Conservation (phyloP, 192 early-diverging fungal species). For the Umbelopsis vinacea region DNA sequence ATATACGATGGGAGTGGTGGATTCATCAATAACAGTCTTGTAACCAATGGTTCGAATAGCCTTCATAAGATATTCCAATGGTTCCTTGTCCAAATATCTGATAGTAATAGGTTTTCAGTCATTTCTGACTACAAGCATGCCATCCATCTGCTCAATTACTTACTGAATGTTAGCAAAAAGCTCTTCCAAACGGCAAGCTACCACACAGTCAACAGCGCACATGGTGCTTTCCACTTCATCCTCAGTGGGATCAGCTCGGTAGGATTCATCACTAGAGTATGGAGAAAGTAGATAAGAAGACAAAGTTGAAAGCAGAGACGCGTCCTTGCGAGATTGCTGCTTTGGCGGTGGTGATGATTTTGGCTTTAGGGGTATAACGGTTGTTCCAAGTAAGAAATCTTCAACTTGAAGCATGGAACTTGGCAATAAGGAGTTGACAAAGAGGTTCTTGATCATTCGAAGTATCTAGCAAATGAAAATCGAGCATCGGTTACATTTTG, state of each 20-base stretch:
- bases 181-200: constrained; percentile 71
- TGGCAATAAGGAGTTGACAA: constrained; percentile 77
- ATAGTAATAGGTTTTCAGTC: background rate
- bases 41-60: constrained; percentile 57
- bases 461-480: constrained; percentile 52
- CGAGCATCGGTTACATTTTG: background rate
- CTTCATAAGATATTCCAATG: constrained; percentile 62
- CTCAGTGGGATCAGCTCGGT: constrained; percentile 64
- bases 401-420: constrained; percentile 68
- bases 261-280: constrained; percentile 55
- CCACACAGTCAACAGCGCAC: constrained; percentile 69
- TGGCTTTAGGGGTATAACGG: constrained; percentile 66
- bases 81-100: constrained; percentile 70
- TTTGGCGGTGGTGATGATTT: constrained; percentile 41
- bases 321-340: constrained; percentile 54
- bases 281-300: constrained; percentile 77
- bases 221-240: constrained; percentile 73
- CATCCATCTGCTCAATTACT: background rate
- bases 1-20: constrained; percentile 48
- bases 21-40: constrained; percentile 25
- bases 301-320: constrained; percentile 77
- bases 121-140: background rate
- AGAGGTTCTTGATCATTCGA: constrained; percentile 75
- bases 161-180: constrained; percentile 74
- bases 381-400: constrained; percentile 72